phyloP scores from a whole-genome alignment of 257 asterid species.

The Gardenia jasminoides region DNA sequence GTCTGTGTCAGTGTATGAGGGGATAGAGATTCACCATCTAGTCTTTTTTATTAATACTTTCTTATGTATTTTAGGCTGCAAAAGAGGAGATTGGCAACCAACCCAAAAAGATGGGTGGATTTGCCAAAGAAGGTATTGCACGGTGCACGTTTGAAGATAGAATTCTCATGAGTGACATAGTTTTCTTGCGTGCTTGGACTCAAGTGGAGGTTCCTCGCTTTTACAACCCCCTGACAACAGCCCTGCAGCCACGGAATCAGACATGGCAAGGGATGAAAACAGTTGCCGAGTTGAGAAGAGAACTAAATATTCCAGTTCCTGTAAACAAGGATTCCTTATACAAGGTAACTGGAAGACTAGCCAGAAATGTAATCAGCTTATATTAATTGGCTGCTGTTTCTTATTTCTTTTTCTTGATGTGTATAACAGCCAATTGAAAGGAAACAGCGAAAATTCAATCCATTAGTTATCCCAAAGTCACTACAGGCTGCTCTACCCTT shows the following conservation, averaged over 20 bases:
- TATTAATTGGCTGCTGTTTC: slow-evolving; percentile 10
- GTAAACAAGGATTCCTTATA: slow-evolving; percentile 88
- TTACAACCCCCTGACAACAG: slow-evolving; percentile 88
- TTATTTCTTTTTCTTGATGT: slow-evolving; percentile 11
- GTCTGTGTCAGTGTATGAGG: not conserved
- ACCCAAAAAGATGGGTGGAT: slow-evolving; percentile 74
- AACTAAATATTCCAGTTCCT: slow-evolving; percentile 61
- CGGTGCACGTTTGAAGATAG: slow-evolving; percentile 97
- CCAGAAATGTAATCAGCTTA: not conserved
- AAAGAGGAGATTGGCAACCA: slow-evolving; percentile 81
- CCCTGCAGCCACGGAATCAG: slow-evolving; percentile 76
- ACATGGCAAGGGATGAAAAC: slow-evolving; percentile 97
- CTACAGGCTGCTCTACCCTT: slow-evolving; percentile 75
- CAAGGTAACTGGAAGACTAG: slow-evolving; percentile 37
- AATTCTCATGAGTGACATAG: slow-evolving; percentile 87
- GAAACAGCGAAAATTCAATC: slow-evolving; percentile 78
- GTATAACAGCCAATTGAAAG: slow-evolving; percentile 72
- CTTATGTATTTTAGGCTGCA: slow-evolving; percentile 55
- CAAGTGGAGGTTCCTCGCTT: slow-evolving; percentile 88
- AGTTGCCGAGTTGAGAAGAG: slow-evolving; percentile 82
- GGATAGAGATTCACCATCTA: not conserved
- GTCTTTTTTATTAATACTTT: not conserved
- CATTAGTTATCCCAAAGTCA: slow-evolving; percentile 72
- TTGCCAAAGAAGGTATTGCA: slow-evolving; percentile 78
- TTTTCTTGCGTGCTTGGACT: slow-evolving; percentile 96